Evolutionary conservation across 805 yeast species (phyloP), one percentile per base, ranked within the genome.

Genomic region (Pichia nanzhaoensis): DNA sequence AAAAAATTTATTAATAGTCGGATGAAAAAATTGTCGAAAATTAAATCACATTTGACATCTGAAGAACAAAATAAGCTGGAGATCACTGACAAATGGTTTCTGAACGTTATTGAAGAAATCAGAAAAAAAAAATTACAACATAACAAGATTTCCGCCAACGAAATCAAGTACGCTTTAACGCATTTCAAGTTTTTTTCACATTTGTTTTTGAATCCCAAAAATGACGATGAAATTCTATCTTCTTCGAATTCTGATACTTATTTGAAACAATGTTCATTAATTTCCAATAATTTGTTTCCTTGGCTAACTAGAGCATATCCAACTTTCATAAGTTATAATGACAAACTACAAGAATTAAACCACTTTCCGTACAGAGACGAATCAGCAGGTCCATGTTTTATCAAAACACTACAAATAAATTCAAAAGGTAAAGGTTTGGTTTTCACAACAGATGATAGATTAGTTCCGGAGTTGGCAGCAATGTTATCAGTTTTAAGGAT

Each of bases 371-470:
- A 46, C 27, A 51, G 32, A 4, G 31, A 30, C 10, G 42, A 46
- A 8, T 35, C 39, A 3, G 20, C 34, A 5, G 33, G 42, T n/a
- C n/a, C 39, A 16, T 60, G 68, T 47, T 51, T 60, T 44, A 42
- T 66, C 19, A 62, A 62, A 41, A 52, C 47, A 5, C 45, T 66
- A 27, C 63, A 64, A 34, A 37, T 49, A 5, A 49, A 58, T 30
- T 49, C 65, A 32, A 60, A 61, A 13, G 80, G 79, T 3, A 62
- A 60, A 48, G 86, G 86, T 3, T 71, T 78, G 20, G 83, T 77
- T 1, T 57, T 80, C 4, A 71, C 82, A 2, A 73, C 74, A 1
- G 55, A 72, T 16, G 72, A 77, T 46, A 58, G 59, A 14, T 69
- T 74, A 46, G 63, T 66, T 14, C 63, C 67, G 20, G 83, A 78